A percentile compares a stretch with the other conserved stretches of the same genome.
Conservation (phyloP, 2,329 filamentous ascomycete genomes). For the Clonostachys chloroleuca region DNA sequence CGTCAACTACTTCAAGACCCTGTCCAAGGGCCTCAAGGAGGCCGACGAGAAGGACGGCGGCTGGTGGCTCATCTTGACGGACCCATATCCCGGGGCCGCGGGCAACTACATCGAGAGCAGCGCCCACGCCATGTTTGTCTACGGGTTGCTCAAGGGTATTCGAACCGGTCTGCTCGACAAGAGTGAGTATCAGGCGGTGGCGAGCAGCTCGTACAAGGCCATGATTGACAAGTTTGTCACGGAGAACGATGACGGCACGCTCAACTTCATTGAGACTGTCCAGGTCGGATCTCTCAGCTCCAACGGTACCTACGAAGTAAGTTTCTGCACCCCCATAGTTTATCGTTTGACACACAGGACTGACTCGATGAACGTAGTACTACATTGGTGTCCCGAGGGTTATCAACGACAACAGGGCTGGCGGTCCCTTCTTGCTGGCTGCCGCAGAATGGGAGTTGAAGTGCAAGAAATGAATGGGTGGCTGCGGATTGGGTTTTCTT, state of each 20-base stretch:
- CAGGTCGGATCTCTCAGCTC: slow-evolving; percentile 44
- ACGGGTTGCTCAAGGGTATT: slow-evolving; percentile 40
- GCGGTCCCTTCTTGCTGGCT: slow-evolving; percentile 2
- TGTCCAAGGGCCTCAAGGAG: slow-evolving; percentile 32
- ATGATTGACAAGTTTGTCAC: slow-evolving; percentile 39
- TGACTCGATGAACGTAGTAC: not conserved
- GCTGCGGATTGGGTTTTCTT: too few species aligned
- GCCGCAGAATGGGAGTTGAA: slow-evolving; percentile 2
- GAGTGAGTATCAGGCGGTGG: slow-evolving; percentile 9
- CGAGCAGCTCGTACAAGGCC: slow-evolving; percentile 19
- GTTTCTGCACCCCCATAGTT: not conserved
- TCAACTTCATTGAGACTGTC: slow-evolving; percentile 47
- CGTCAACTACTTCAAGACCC: slow-evolving; percentile 28
- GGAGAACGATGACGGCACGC: slow-evolving; percentile 37
- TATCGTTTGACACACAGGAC: not conserved
- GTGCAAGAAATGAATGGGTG: too few species aligned
- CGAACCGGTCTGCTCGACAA: slow-evolving; percentile 17
- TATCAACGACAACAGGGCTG: slow-evolving; percentile 2
- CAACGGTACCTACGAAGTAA: slow-evolving; percentile 43
- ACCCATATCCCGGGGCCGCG: slow-evolving; percentile 33
- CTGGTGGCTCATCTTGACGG: slow-evolving; percentile 56
- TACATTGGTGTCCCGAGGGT: slow-evolving; percentile 1
- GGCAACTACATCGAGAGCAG: slow-evolving; percentile 60
- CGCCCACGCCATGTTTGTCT: slow-evolving; percentile 53
- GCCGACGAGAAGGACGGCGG: slow-evolving; percentile 38